These are phyloP conservation scores for Penicillium robsamsonii DNA, from an alignment of 495 filamentous ascomycete genomes.

Conservation along the genomic window DNA sequence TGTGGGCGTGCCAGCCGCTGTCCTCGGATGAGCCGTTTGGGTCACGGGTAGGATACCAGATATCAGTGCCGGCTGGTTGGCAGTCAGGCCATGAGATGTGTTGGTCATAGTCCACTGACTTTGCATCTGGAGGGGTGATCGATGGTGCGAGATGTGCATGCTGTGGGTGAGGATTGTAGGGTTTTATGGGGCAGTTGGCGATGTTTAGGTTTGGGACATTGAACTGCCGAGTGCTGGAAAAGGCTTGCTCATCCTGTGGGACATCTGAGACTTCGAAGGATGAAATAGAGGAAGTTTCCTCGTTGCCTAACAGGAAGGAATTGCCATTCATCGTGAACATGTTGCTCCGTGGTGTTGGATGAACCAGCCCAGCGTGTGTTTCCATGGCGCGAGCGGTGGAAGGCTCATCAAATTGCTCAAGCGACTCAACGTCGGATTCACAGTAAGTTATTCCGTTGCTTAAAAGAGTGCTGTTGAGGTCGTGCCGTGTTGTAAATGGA, in stretches of 20 bases:
- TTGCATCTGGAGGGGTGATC: background rate
- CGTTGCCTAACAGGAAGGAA: slow-evolving; percentile 6
- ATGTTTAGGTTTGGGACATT: background rate
- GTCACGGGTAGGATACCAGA: background rate
- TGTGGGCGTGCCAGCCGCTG: background rate
- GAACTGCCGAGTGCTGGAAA: background rate
- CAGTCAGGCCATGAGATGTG: background rate
- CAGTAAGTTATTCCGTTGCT: slow-evolving; percentile 4
- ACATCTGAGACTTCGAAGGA: slow-evolving; percentile 7
- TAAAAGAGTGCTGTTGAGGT: background rate
- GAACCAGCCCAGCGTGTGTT: background rate
- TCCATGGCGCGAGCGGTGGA: background rate
- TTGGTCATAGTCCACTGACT: background rate
- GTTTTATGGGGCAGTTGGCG: background rate
- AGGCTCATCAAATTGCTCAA: background rate
- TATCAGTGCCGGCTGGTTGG: background rate
- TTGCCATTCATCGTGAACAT: background rate
- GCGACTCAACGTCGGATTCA: background rate
- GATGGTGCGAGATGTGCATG: background rate
- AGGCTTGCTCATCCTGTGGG: background rate
- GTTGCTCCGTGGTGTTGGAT: slow-evolving; percentile 1
- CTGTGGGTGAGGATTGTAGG: background rate
- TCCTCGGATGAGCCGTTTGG: background rate
- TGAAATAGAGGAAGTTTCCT: slow-evolving; percentile 9
- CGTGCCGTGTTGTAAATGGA: background rate